Evolutionary conservation across 2,329 filamentous ascomycete genomes (phyloP).

Genomic region (Hymenotorrendiella dingleyae): DNA sequence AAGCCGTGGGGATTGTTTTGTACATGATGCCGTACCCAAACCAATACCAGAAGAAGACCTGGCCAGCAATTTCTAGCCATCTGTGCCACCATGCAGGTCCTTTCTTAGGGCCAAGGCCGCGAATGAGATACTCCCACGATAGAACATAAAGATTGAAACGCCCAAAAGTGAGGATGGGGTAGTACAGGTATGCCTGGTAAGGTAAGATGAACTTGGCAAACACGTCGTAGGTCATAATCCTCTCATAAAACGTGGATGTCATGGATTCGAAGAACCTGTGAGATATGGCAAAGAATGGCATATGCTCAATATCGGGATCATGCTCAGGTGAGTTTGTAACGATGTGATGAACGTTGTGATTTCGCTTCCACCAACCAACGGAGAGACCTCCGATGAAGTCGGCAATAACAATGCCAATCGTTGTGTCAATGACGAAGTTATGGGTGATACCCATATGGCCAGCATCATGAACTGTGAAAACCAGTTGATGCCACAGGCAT

Average conservation of each 20-base stretch:
- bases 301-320: conserved; percentile 89
- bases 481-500: conserved; percentile 86
- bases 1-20: conserved; percentile 61
- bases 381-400: conserved; percentile 87
- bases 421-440: conserved; percentile 72
- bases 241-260: conserved; percentile 77
- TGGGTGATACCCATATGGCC: conserved; percentile 98
- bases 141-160: conserved; percentile 83
- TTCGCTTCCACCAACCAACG: conserved; percentile 94
- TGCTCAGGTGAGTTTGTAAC: conserved; percentile 94
- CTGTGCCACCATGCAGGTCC: conserved; percentile 80
- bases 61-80: conserved; percentile 70
- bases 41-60: conserved; percentile 79
- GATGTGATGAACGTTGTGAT: conserved; percentile 94
- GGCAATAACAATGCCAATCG: conserved; percentile 85
- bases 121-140: conserved; percentile 71
- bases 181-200: conserved; percentile 80
- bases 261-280: conserved; percentile 72
- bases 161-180: conserved; percentile 71
- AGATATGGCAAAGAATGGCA: conserved; percentile 83
- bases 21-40: conserved; percentile 82
- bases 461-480: conserved; percentile 91
- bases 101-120: conserved; percentile 63
- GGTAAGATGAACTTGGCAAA: conserved; percentile 64
- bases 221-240: conserved; percentile 70